A percentile compares a stretch with the other conserved stretches of the same genome.
Evolutionary conservation across 2,329 filamentous ascomycete genomes (phyloP).

Genomic region (Calonectria hongkongensis): DNA sequence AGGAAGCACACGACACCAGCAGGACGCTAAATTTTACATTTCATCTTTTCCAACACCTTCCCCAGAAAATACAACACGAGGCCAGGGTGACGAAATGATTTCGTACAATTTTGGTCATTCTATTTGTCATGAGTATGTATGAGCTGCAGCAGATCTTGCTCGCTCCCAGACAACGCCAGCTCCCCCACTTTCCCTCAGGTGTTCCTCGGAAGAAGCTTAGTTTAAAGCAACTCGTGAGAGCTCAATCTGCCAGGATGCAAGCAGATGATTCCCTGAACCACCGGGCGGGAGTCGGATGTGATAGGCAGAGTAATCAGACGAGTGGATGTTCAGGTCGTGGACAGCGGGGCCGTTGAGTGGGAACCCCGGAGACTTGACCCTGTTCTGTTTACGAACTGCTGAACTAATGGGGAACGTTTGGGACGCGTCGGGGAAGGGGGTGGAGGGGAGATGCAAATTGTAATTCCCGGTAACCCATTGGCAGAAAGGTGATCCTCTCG

Average conservation of each 20-base stretch:
- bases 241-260: neutral
- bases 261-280: constrained; percentile 12
- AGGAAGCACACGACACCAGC: neutral
- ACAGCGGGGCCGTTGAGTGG: constrained; percentile 7
- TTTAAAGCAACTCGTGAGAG: constrained; percentile 19
- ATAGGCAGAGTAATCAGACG: constrained; percentile 17
- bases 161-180: neutral
- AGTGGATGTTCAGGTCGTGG: constrained; percentile 3
- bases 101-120: neutral
- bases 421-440: neutral
- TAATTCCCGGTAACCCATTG: neutral
- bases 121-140: constrained; percentile 16
- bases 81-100: neutral
- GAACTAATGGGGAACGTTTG: constrained; percentile 2
- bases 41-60: neutral
- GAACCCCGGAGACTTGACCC: constrained; percentile 14
- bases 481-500: neutral
- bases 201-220: constrained; percentile 20
- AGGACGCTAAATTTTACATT: neutral
- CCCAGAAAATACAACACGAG: neutral
- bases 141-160: constrained; percentile 17
- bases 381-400: constrained; percentile 13
- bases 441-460: neutral
- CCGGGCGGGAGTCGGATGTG: constrained; percentile 12
- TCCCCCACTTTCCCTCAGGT: neutral